Evolutionary conservation across 352 stramenopile species (phyloP).

Genomic region (Globisporangium paroecandrum): DNA sequence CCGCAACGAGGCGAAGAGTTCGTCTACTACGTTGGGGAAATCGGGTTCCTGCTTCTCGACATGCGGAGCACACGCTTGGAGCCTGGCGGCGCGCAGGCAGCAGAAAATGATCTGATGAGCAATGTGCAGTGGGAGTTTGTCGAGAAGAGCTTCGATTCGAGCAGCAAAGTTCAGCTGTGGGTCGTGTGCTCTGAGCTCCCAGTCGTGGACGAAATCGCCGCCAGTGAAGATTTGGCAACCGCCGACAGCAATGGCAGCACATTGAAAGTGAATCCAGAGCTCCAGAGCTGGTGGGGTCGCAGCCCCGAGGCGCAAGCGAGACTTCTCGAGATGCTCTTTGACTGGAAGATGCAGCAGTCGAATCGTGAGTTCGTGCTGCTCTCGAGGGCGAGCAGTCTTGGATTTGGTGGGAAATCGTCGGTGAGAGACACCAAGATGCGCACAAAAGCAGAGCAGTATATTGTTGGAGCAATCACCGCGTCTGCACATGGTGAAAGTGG

Average conservation of each 20-base stretch:
- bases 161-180: constrained; percentile 27
- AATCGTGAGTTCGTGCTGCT: constrained; percentile 46
- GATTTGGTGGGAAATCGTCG: constrained; percentile 32
- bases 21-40: constrained; percentile 31
- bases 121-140: constrained; percentile 62
- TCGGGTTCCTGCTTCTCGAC: constrained; percentile 64
- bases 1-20: constrained; percentile 68
- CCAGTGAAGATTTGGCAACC: neutral
- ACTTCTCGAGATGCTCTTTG: constrained; percentile 50
- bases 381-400: constrained; percentile 28
- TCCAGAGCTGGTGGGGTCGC: constrained; percentile 37
- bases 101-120: constrained; percentile 54
- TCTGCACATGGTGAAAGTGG: neutral
- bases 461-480: constrained; percentile 34
- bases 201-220: constrained; percentile 30
- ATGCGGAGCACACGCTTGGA: constrained; percentile 51
- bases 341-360: constrained; percentile 64
- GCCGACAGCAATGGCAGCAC: neutral
- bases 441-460: constrained; percentile 38
- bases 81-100: constrained; percentile 49
- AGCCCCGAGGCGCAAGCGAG: constrained; percentile 36
- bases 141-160: constrained; percentile 34
- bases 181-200: constrained; percentile 54
- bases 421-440: constrained; percentile 50
- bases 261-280: constrained; percentile 9